Conservation (phyloP, 2,329 filamentous ascomycete genomes). For the Teratosphaeria gauchensis region DNA sequence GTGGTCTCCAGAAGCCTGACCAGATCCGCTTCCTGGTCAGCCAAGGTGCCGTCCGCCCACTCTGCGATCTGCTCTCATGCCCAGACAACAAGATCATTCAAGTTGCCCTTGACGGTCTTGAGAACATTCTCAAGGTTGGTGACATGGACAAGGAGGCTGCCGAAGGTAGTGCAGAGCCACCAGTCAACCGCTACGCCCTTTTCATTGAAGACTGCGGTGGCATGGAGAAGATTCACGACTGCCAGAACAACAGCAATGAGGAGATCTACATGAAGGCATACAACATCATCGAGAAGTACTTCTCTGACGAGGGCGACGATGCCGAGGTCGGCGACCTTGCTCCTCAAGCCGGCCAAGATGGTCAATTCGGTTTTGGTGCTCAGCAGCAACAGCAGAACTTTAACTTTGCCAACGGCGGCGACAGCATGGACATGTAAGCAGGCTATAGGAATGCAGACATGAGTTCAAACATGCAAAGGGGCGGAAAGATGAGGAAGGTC, state of each 20-base stretch:
- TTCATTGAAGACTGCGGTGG: slow-evolving; percentile 98
- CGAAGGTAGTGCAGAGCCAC: slow-evolving; percentile 58
- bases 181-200: slow-evolving; percentile 91
- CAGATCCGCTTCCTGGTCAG: slow-evolving; percentile 93
- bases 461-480: neutral
- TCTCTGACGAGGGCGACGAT: slow-evolving; percentile 90
- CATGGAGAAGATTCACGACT: slow-evolving; percentile 99
- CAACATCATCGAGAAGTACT: slow-evolving; percentile 99
- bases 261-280: slow-evolving; percentile 99
- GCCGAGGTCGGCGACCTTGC: slow-evolving; percentile 74
- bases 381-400: slow-evolving; percentile 69
- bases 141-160: slow-evolving; percentile 94
- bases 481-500: slow-evolving; percentile 2
- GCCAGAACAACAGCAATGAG: slow-evolving; percentile 99
- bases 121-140: slow-evolving; percentile 99
- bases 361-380: slow-evolving; percentile 71
- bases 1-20: slow-evolving; percentile 95
- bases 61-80: slow-evolving; percentile 89
- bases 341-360: slow-evolving; percentile 60
- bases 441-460: neutral
- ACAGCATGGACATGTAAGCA: slow-evolving; percentile 57
- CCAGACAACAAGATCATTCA: slow-evolving; percentile 99
- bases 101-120: slow-evolving; percentile 89
- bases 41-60: slow-evolving; percentile 91
- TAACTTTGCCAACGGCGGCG: slow-evolving; percentile 77